Evolutionary conservation across 2,329 filamentous ascomycete species (phyloP), one percentile per base, ranked within the genome.

Genomic region (Trichoderma polysporum): DNA sequence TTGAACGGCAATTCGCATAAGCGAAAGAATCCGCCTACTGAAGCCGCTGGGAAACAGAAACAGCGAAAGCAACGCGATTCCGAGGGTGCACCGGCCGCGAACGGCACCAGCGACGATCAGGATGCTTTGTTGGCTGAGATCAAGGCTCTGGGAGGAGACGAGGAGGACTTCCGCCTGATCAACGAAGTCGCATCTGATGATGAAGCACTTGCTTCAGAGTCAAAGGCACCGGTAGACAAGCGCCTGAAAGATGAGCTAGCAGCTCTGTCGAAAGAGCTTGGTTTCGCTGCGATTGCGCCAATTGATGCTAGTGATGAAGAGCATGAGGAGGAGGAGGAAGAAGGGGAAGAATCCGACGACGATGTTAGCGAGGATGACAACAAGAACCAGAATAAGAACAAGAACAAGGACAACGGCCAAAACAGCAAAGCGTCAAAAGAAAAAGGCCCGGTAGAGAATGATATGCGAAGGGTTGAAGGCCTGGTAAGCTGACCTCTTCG

Each of bases 91-190:
- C 70, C 62, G 29, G 66, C 71, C 54, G 77, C 74, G 71, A 71
- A 71, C 27, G 64, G 68, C 39, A 35, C 53, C 17, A 71, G 74
- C 12, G 73, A 76, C 27, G 76, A 76, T 25, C 71, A 76, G n/a
- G 78, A 79, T 35, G 74, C 77, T 13, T 78, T 91, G 4, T 78
- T 91, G 8, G 83, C 86, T 66, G 89, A 91, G 73, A 91, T 91
- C 69, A 81, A 83, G 70, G 86, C 86, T 15, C 79, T 91, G 1
- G 89, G 88, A 3, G 89, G 89, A 15, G 87, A 89, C 62, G 86
- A 90, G 75, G 82, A 86, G 49, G 89, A 91, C 69, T 75, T 89
- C 50, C 84, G 86, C 39, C 82, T 91, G 37, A 83, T 91, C 62
- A 84, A 82, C 49, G 86, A 84, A 67, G 78, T 81, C 13, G 78